Conservation (phyloP, 768 basidiomycete genomes). For the Clitopilus hobsonii region DNA sequence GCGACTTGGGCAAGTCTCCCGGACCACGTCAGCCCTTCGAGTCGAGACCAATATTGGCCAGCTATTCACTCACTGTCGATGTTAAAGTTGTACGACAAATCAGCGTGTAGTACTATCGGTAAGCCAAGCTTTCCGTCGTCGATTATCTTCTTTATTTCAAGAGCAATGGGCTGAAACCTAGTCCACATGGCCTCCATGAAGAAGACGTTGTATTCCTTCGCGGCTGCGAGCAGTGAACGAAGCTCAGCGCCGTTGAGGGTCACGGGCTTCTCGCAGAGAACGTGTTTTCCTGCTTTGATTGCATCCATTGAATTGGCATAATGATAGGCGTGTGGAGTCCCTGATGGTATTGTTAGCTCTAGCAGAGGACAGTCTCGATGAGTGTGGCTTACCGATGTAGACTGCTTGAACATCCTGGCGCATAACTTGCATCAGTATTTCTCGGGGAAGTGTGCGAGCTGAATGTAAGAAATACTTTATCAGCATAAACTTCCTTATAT, state of each 20-base stretch:
- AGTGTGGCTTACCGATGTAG: constrained; percentile 54
- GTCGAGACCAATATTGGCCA: not conserved
- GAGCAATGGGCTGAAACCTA: constrained; percentile 66
- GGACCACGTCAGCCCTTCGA: not conserved
- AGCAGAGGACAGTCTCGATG: not conserved
- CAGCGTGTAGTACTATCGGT: constrained; percentile 67
- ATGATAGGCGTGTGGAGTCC: constrained; percentile 84
- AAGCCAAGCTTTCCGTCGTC: constrained; percentile 62
- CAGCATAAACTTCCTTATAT: constrained; percentile 70
- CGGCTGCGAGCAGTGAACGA: constrained; percentile 66
- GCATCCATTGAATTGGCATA: constrained; percentile 73
- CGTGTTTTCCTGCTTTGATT: constrained; percentile 76
- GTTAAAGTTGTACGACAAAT: constrained; percentile 66
- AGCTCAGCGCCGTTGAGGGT: constrained; percentile 76
- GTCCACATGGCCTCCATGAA: constrained; percentile 95
- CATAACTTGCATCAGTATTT: not conserved
- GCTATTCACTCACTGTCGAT: constrained; percentile 49
- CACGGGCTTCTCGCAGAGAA: constrained; percentile 87
- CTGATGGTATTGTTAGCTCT: constrained; percentile 24
- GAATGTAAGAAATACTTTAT: constrained; percentile 40
- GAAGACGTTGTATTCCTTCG: constrained; percentile 76
- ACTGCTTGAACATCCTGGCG: constrained; percentile 65
- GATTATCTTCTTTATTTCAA: constrained; percentile 59
- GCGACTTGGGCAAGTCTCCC: constrained; percentile 59
- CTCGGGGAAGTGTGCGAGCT: not conserved